phyloP scores from a whole-genome alignment of 768 basidiomycete species.

The Suillus bovinus region DNA sequence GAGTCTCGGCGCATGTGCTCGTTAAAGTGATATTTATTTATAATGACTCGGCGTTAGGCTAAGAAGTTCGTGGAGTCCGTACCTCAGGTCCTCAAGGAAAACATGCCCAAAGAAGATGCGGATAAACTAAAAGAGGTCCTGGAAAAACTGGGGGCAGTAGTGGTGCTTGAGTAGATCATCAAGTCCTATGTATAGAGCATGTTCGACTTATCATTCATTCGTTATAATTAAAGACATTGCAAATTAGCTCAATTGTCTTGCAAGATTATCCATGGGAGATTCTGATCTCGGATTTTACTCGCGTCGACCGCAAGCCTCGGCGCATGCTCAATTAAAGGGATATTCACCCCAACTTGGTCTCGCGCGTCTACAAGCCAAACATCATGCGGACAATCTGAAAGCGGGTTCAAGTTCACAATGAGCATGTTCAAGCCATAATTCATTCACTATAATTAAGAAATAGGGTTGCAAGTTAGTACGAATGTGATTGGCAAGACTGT shows the following conservation, averaged over 20 bases:
- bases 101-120: slow-evolving; percentile 93
- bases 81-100: slow-evolving; percentile 93
- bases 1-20: slow-evolving; percentile 34
- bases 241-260: slow-evolving; percentile 20
- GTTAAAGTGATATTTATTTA: slow-evolving; percentile 4
- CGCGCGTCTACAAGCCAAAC: slow-evolving; percentile 97
- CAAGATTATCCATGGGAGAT: slow-evolving; percentile 95
- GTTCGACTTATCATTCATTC: slow-evolving; percentile 16
- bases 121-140: slow-evolving; percentile 95
- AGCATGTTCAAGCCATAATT: slow-evolving; percentile 16
- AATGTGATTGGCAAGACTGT: slow-evolving; percentile 18
- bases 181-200: slow-evolving; percentile 17
- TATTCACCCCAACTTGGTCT: slow-evolving; percentile 4
- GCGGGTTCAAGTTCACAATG: slow-evolving; percentile 39
- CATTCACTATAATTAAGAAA: slow-evolving; percentile 20
- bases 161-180: slow-evolving; percentile 71
- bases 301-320: slow-evolving; percentile 80
- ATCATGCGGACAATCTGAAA: slow-evolving; percentile 96
- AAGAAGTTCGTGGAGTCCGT: slow-evolving; percentile 99
- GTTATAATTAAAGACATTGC: slow-evolving; percentile 17
- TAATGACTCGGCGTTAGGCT: slow-evolving; percentile 54
- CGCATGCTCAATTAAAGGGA: background rate
- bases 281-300: slow-evolving; percentile 89
- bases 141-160: slow-evolving; percentile 83
- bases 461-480: slow-evolving; percentile 12